Evolutionary conservation across 1,139 yeast genomes (phyloP).

Genomic region (Hyphopichia wangnamkhiaoensis): DNA sequence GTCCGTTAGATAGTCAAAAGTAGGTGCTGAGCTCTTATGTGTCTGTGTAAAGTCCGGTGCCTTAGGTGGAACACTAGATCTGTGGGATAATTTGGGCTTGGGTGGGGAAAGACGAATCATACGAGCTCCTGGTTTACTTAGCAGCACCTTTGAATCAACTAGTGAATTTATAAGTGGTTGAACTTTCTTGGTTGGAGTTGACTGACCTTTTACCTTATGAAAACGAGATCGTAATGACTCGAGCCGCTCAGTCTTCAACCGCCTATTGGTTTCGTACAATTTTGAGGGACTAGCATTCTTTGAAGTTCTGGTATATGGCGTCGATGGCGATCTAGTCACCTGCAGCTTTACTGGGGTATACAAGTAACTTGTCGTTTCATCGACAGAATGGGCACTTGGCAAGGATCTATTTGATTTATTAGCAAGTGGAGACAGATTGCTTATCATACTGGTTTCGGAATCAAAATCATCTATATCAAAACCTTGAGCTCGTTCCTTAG

Average conservation of each 20-base stretch:
- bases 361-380: conserved; percentile 22
- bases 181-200: conserved; percentile 11
- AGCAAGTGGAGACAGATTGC: conserved; percentile 41
- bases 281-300: conserved; percentile 38
- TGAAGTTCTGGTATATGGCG: conserved; percentile 21
- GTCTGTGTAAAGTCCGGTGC: conserved; percentile 28
- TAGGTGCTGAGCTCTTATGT: background rate
- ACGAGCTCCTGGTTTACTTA: background rate
- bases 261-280: conserved; percentile 40
- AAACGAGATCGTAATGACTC: conserved; percentile 38
- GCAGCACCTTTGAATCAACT: conserved; percentile 1
- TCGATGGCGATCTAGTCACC: conserved; percentile 12
- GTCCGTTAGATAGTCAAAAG: background rate
- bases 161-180: background rate
- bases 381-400: background rate
- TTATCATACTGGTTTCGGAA: conserved; percentile 22
- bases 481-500: conserved; percentile 9
- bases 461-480: conserved; percentile 14
- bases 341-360: conserved; percentile 38
- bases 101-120: conserved; percentile 15
- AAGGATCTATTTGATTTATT: conserved; percentile 15
- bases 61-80: conserved; percentile 27
- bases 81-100: conserved; percentile 2
- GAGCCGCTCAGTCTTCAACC: conserved; percentile 35
- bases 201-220: conserved; percentile 25